These are phyloP conservation scores for Aspergillus fumigatiaffinis DNA, from an alignment of 2,329 filamentous ascomycete genomes.

Conservation along the genomic window DNA sequence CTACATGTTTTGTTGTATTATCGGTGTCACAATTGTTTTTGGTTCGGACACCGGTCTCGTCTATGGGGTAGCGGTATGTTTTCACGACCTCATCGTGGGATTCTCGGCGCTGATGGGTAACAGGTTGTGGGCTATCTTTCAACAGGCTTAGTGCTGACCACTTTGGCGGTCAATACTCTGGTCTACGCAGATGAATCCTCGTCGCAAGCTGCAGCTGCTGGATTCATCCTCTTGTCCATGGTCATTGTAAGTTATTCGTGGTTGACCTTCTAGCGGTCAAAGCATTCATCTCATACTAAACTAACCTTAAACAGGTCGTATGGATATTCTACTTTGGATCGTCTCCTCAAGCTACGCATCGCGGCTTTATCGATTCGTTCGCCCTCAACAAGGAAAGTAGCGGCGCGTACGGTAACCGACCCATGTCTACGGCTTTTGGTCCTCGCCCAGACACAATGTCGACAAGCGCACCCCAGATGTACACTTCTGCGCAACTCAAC, in stretches of 20 bases:
- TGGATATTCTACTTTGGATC: conserved; percentile 99
- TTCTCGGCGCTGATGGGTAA: conserved; percentile 20
- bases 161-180: conserved; percentile 78
- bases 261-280: not conserved
- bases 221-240: conserved; percentile 92
- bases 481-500: conserved; percentile 89
- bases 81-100: not conserved
- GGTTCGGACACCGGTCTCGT: conserved; percentile 79
- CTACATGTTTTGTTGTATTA: conserved; percentile 79
- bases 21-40: conserved; percentile 76
- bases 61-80: conserved; percentile 76
- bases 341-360: conserved; percentile 76
- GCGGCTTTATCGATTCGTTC: conserved; percentile 92
- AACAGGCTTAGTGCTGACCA: conserved; percentile 78
- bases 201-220: conserved; percentile 81
- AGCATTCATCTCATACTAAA: not conserved
- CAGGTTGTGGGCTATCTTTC: conserved; percentile 80
- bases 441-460: conserved; percentile 79
- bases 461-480: conserved; percentile 81
- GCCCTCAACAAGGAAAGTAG: conserved; percentile 78
- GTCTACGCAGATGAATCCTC: conserved; percentile 70
- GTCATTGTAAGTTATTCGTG: conserved; percentile 64
- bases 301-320: conserved; percentile 62
- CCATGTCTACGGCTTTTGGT: conserved; percentile 68
- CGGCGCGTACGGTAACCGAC: conserved; percentile 60